Evolutionary conservation across 805 yeast genomes (phyloP), one percentile per base, ranked within the genome.

Genomic region (Teunomyces pallodes): DNA sequence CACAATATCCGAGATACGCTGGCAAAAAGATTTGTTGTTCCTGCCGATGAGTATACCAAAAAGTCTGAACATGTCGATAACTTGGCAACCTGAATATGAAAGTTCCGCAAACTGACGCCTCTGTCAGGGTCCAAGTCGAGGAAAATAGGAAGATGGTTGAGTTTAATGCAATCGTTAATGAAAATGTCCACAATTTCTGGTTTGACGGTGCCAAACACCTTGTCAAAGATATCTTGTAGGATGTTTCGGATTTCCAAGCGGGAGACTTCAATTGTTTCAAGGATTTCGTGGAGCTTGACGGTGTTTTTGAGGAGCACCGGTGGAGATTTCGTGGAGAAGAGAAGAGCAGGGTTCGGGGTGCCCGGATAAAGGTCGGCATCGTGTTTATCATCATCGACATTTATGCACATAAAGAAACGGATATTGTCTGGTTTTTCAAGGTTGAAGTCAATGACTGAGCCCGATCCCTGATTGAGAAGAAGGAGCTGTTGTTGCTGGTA

Each of bases 1-100:
- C 73, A 68, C 12, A 73, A 48, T 3, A 73, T 47, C 30, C 77
- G 52, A 1, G 69, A 66, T 29, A 68, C 50, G 7, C 68, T 55
- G 39, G 44, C 46, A 61, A 60, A 9, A 29, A 46, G 13, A 20
- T 44, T 40, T 29, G 50, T 31, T 20, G 57, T 9, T 3, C 40
- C 50, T n/a, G 33, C 14, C 3, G 32, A 29, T 6, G 54, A 60
- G 62, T 90, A 92, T n/a, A 91, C 80, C 5, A 89, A 70, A 44
- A 90, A 79, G 59, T 88, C 95, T 0, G 94, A 77, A 8, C 90
- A 73, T 26, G 81, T 73, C 30, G 94, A 86, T 51, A 85, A 70
- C 60, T 90, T 90, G n/a, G 90, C 78, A 14, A 83, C 86, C 66
- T 92, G 98, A 48, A 87, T 81, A 60, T 87, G 90, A 65, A 90